Conservation (phyloP, 2,329 filamentous ascomycete species). For the Hypoxylon sp. region DNA sequence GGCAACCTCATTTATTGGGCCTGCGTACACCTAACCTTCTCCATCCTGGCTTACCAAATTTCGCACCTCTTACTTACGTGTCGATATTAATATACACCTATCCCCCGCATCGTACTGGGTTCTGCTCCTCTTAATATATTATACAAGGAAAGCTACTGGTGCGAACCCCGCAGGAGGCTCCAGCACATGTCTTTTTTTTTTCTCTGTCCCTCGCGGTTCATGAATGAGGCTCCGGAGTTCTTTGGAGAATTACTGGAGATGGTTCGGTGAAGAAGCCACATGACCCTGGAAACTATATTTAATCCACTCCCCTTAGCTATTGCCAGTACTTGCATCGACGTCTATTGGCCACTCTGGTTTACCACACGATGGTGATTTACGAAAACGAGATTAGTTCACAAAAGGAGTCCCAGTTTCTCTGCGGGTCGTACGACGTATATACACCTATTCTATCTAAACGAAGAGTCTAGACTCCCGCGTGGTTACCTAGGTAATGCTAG, state of each 20-base stretch:
- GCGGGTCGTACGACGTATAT: constrained; percentile 28
- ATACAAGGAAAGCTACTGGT: constrained; percentile 2
- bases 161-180: constrained; percentile 37
- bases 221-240: constrained; percentile 39
- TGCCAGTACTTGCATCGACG: constrained; percentile 10
- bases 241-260: constrained; percentile 2
- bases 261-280: constrained; percentile 21
- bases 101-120: constrained; percentile 28
- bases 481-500: constrained; percentile 14
- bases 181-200: constrained; percentile 16
- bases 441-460: constrained; percentile 26
- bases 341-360: background rate
- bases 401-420: constrained; percentile 11
- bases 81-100: constrained; percentile 35
- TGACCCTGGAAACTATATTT: constrained; percentile 21
- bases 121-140: constrained; percentile 35
- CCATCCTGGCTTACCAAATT: constrained; percentile 34
- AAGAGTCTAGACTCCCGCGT: constrained; percentile 21
- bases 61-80: constrained; percentile 30
- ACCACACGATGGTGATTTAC: constrained; percentile 11
- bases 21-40: constrained; percentile 31
- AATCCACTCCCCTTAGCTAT: constrained; percentile 17
- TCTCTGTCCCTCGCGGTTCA: constrained; percentile 5
- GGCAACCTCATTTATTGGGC: constrained; percentile 40
- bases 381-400: constrained; percentile 7